These are phyloP conservation scores for Sporothrix protearum DNA, from an alignment of 2,329 filamentous ascomycete species.

Conservation along the genomic window DNA sequence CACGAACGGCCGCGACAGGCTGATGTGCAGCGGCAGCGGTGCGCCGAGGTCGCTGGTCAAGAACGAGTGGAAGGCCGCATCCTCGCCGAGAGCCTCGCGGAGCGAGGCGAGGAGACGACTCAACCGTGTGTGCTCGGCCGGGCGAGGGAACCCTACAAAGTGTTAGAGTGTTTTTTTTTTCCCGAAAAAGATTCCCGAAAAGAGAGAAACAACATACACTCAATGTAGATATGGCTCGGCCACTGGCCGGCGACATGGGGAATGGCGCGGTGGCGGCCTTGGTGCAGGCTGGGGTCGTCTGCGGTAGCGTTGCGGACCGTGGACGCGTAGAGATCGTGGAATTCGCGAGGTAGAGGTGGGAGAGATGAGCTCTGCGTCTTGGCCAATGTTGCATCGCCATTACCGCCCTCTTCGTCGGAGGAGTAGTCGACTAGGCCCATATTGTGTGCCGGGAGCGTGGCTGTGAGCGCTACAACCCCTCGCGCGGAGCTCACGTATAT, in stretches of 20 bases:
- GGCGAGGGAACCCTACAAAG: constrained; percentile 52
- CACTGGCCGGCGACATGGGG: constrained; percentile 88
- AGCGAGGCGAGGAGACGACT: constrained; percentile 41
- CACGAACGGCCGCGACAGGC: constrained; percentile 76
- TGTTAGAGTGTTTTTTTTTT: background rate
- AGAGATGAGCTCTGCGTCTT: constrained; percentile 39
- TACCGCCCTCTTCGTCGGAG: constrained; percentile 25
- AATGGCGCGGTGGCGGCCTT: constrained; percentile 73
- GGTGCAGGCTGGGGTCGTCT: constrained; percentile 82
- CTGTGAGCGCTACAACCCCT: too few species aligned
- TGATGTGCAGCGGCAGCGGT: constrained; percentile 81
- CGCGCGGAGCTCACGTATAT: background rate
- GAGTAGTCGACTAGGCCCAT: constrained; percentile 41
- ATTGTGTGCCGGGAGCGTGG: background rate
- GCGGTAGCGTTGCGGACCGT: constrained; percentile 70
- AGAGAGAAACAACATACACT: constrained; percentile 61
- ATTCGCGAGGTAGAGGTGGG: constrained; percentile 73
- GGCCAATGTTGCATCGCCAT: background rate
- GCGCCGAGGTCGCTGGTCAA: constrained; percentile 74
- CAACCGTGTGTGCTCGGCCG: constrained; percentile 48
- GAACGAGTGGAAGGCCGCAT: constrained; percentile 57
- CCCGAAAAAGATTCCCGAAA: too few species aligned
- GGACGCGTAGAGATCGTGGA: constrained; percentile 87
- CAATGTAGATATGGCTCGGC: constrained; percentile 88
- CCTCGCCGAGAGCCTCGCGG: constrained; percentile 32